Base-by-base conservation (phyloP, 2,329 filamentous ascomycete species). In the Plectosphaerella sp. region DNA sequence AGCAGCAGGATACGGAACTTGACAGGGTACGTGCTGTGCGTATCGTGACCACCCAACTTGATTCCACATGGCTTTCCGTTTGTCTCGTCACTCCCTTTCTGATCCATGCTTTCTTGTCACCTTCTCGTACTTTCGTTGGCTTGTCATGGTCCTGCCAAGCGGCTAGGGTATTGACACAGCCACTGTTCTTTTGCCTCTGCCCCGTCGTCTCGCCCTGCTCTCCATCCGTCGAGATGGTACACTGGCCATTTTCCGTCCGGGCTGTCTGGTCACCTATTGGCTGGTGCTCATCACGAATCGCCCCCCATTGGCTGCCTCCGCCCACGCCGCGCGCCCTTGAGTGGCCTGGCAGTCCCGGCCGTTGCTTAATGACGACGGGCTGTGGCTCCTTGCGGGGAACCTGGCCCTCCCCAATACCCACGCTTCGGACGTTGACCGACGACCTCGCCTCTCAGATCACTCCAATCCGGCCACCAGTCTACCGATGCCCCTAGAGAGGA, bases 11-110 rank as follows among this genome's bases (percentile, higher is more conserved):
- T 3, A 7, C 8, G 28, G 28, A 33, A 33, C 28, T 10, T 10
- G 28, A 33, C 28, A 33, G 28, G 28, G 28, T 33, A 33, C 28
- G 28, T 33, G 28, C 28, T 33, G 28, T 33, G 8, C 8, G 28
- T 4, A 33, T 33, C 4, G 28, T 33, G 28, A 33, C 28, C 28
- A 22, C 22, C 22, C 22, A 33, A 33, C 28, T 12, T 5, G 28
- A 33, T 33, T 33, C 28, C 28, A 33, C 28, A 10, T 41, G 37
- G 15, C 18, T 35, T 42, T 39, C 36, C n/a, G 11, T 37, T 22
- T 33, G 16, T 25, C 36, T 33, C 50, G 25, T 43, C 36, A 48
- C 47, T 47, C 49, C 47, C 36, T 47, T 28, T 55, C 48, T 53
- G 52, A 43, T 49, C 48, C 48, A 49, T 48, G 24, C 24, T 28